Base-by-base conservation (phyloP, 805 yeast species). In the Citeromyces matritensis region DNA sequence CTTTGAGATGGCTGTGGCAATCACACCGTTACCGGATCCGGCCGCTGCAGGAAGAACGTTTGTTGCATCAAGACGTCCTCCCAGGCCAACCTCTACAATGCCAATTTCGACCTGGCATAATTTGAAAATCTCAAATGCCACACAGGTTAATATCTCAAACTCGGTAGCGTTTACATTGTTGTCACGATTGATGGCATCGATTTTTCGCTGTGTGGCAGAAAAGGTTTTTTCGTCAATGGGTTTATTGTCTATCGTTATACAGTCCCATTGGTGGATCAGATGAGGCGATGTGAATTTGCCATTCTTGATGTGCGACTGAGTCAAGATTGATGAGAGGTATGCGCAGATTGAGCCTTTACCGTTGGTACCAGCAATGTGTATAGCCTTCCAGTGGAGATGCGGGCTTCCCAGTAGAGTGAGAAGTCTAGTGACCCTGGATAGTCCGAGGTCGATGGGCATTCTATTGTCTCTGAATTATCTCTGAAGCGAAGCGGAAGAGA, bases 281-380 rank as follows among this genome's bases (percentile, higher is more conserved):
- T 86, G 95, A 1, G 98, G 98, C 3, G 94, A 78, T 1, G 93
- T 85, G 57, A 85, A 88, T 37, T 77, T 68, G 1, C 97, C 97
- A 32, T 73, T 70, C 17, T 52, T 46, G 26, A 68, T 51, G 1
- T 55, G 57, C 14, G 69, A 59, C 9, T 50, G 48, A 13, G 69
- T 60, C 15, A 86, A 51, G 3, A 77, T 60, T 11, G 84, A 71
- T 3, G 84, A 63, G 6, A 91, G 36, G 47, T 85, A 86, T 0
- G 95, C 75, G 36, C 94, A 73, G 0, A 86, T 81, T 0, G 96
- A 85, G 0, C 98, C 98, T 47, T 88, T 88, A 1, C 98, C 98
- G 47, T 88, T 88, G 6, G 98, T 88, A 0, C 98, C 98, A 0
- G 95, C 95, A 4, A 91, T 66, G 47, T 91, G 98, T n/a, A 91